Percentiles rank a stretch among this genome's conserved stretches.
These are phyloP conservation scores for Pyrus hybrid DNA, from an alignment of 331 rosid species.

Conservation along the genomic window DNA sequence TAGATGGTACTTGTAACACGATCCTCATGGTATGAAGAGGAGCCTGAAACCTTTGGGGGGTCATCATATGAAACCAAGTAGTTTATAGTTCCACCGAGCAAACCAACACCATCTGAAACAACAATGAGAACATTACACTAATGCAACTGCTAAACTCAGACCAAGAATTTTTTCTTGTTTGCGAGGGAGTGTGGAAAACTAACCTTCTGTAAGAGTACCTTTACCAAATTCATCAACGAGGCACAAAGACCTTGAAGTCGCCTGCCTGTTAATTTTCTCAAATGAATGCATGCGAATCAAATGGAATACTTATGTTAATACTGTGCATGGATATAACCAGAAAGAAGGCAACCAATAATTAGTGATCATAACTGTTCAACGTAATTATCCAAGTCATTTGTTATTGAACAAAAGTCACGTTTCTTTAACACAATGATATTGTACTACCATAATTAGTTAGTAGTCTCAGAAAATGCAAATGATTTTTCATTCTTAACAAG, in stretches of 20 bases:
- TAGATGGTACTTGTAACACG: neutral
- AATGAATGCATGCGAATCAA: neutral
- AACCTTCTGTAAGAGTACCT: constrained; percentile 98
- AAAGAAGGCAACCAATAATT: neutral
- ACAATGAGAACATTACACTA: constrained; percentile 7
- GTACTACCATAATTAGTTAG: neutral
- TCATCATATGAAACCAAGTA: constrained; percentile 55
- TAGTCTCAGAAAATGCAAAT: neutral
- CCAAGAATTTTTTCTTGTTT: constrained; percentile 1
- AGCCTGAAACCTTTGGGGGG: constrained; percentile 75
- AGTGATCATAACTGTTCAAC: neutral
- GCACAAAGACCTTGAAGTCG: constrained; percentile 77
- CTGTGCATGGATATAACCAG: neutral
- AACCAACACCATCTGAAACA: constrained; percentile 85
- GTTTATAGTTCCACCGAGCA: constrained; percentile 85
- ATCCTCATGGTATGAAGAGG: constrained; percentile 1
- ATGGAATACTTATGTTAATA: neutral
- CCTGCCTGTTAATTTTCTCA: constrained; percentile 50
- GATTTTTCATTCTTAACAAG: neutral
- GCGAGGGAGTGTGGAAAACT: constrained; percentile 17
- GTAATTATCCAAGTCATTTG: neutral
- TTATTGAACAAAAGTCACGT: neutral
- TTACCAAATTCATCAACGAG: constrained; percentile 93
- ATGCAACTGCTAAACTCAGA: constrained; percentile 3
- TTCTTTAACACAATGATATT: neutral